Conservation (phyloP, 352 stramenopile genomes). For the Elongisporangium senticosum region DNA sequence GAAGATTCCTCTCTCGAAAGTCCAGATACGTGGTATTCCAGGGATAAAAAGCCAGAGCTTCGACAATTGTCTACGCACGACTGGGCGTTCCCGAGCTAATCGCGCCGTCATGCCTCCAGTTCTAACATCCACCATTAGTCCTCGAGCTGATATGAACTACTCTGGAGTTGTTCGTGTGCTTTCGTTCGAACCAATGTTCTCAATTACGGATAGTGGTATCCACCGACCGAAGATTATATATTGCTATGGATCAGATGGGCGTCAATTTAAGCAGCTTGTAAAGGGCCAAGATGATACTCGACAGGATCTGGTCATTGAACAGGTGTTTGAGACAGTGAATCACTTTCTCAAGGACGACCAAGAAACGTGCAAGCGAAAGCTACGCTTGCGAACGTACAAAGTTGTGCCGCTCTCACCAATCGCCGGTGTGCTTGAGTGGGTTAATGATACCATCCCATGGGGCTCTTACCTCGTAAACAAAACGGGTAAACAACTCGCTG, state of each 20-base stretch:
- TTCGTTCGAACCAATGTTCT: conserved; percentile 90
- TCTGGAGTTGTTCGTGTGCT: conserved; percentile 74
- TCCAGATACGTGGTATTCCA: conserved; percentile 32
- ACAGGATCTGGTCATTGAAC: conserved; percentile 88
- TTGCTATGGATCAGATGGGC: conserved; percentile 91
- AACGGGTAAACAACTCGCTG: conserved; percentile 45
- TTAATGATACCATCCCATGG: conserved; percentile 95
- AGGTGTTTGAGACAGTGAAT: conserved; percentile 88
- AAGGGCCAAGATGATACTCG: conserved; percentile 91
- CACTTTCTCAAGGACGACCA: conserved; percentile 77
- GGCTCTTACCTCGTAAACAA: conserved; percentile 86
- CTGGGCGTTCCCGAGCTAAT: conserved; percentile 23
- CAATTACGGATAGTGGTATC: conserved; percentile 93
- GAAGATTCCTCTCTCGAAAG: conserved; percentile 66
- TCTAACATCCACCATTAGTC: conserved; percentile 67
- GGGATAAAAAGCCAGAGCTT: not conserved
- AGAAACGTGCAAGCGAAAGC: conserved; percentile 50
- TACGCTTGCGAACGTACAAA: conserved; percentile 96
- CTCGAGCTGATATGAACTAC: conserved; percentile 78
- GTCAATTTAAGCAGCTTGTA: conserved; percentile 93
- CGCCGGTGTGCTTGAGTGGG: conserved; percentile 97
- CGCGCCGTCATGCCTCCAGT: conserved; percentile 61
- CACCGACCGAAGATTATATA: conserved; percentile 97
- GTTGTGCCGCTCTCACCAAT: conserved; percentile 88
- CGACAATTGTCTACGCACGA: conserved; percentile 13